A percentile compares a stretch with the other conserved stretches of the same genome.
These are phyloP conservation scores for Scedosporium apiospermum DNA, from an alignment of 2,329 filamentous ascomycete species.

Conservation along the genomic window DNA sequence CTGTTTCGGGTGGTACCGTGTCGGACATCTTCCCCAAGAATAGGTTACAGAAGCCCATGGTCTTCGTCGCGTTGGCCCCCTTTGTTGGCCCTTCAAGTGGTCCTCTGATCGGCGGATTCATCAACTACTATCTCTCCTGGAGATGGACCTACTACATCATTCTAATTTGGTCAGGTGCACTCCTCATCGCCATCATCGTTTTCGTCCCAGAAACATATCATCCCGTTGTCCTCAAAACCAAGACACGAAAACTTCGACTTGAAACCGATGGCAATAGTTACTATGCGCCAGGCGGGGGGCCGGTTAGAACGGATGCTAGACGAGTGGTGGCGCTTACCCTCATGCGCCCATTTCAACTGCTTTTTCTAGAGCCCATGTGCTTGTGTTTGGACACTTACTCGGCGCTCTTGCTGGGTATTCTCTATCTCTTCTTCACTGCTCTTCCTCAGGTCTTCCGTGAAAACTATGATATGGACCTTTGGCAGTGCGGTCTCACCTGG, in stretches of 20 bases:
- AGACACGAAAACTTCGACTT: slow-evolving; percentile 59
- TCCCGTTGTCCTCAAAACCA: slow-evolving; percentile 61
- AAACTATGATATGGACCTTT: slow-evolving; percentile 67
- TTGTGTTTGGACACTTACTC: slow-evolving; percentile 73
- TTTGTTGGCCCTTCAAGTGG: slow-evolving; percentile 54
- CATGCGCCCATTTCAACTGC: slow-evolving; percentile 66
- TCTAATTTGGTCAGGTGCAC: slow-evolving; percentile 66
- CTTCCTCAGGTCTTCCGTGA: slow-evolving; percentile 70
- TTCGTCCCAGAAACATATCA: slow-evolving; percentile 84
- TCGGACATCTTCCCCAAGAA: slow-evolving; percentile 65
- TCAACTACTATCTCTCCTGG: slow-evolving; percentile 68
- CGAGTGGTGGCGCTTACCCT: slow-evolving; percentile 54
- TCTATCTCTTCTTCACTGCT: slow-evolving; percentile 87
- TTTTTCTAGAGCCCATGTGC: slow-evolving; percentile 78
- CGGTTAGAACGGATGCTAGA: slow-evolving; percentile 53
- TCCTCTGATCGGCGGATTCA: slow-evolving; percentile 64
- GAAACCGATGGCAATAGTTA: slow-evolving; percentile 71
- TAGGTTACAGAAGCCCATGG: slow-evolving; percentile 72
- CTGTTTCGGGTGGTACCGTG: slow-evolving; percentile 76
- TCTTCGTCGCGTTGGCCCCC: slow-evolving; percentile 60
- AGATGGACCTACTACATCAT: slow-evolving; percentile 79
- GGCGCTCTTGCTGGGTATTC: slow-evolving; percentile 73
- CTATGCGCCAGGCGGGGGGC: slow-evolving; percentile 67
- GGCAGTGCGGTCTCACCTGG: slow-evolving; percentile 73
- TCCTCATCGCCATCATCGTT: slow-evolving; percentile 55